phyloP scores from a whole-genome alignment of 2,329 filamentous ascomycete genomes.

The Phaeosphaeriaceae sp. region DNA sequence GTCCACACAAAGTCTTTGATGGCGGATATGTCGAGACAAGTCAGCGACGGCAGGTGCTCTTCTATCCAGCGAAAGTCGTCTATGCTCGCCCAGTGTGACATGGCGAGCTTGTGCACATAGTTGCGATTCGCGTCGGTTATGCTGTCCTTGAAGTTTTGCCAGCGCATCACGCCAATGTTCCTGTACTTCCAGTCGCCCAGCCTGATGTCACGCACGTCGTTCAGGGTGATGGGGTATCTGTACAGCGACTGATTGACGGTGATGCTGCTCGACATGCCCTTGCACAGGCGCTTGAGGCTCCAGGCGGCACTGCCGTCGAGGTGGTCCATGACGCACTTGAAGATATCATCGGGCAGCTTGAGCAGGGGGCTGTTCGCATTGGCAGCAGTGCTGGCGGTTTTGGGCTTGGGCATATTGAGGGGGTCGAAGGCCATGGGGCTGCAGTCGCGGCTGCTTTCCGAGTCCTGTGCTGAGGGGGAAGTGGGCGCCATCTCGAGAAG shows the following conservation, averaged over 20 bases:
- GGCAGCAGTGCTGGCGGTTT: conserved; percentile 11
- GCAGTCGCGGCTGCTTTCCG: conserved; percentile 29
- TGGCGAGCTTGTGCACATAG: conserved; percentile 44
- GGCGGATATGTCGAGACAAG: conserved; percentile 42
- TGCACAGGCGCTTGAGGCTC: conserved; percentile 43
- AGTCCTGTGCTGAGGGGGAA: conserved; percentile 25
- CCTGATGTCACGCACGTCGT: conserved; percentile 41
- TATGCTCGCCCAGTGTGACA: conserved; percentile 47
- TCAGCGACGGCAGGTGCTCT: conserved; percentile 44
- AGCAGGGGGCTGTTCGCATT: conserved; percentile 36
- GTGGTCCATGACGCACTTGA: conserved; percentile 47
- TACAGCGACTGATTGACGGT: conserved; percentile 43
- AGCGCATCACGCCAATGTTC: conserved; percentile 33
- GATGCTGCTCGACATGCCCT: conserved; percentile 39
- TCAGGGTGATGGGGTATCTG: conserved; percentile 39
- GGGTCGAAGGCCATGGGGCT: conserved; percentile 33
- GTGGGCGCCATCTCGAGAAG: conserved; percentile 31
- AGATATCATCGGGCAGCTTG: conserved; percentile 46
- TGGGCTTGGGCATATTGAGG: conserved; percentile 22
- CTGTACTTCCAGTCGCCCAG: conserved; percentile 46
- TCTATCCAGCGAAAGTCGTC: conserved; percentile 48
- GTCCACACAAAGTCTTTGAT: conserved; percentile 50
- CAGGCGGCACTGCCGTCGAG: conserved; percentile 42
- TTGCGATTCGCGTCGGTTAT: conserved; percentile 41
- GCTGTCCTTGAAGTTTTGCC: conserved; percentile 41